Evolutionary conservation across 805 yeast genomes (phyloP), one percentile per base, ranked within the genome.

Genomic region (Suhomyces sp.): DNA sequence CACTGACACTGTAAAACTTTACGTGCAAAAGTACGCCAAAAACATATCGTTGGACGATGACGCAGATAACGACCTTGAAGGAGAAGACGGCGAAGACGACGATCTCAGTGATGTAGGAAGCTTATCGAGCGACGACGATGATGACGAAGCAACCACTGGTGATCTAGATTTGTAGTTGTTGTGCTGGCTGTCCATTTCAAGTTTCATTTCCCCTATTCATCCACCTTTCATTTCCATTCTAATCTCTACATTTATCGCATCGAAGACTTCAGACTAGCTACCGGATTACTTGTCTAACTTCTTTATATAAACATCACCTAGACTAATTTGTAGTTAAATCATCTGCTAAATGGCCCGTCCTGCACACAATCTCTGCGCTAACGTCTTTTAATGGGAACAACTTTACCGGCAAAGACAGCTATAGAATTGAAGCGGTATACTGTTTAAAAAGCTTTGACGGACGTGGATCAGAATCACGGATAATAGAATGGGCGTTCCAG

Each of bases 1-100:
- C 65, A 82, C 80, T 47, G 82, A 76, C 48, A 84, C 81, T 58
- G 96, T 94, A 5, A 83, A 78, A 62, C 81, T 79, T 37, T 89
- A 89, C 61, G 96, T 92, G 22, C 76, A 76, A 62, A 81, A 79
- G 63, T 90, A 85, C 68, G 79, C 79, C n/a, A 66, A 62, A 58
- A 68, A 71, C 54, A 54, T 64, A 21, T 20, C 64, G 5, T 64
- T 56, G 15, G 94, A 94, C 1, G 72, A 62, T 19, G 63, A 61
- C 8, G 63, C 53, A 6, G 63, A 59, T 25, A 62, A 59, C 71
- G 72, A 56, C 53, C 62, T 55, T 60, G 66, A 59, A 58, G 73
- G 44, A 58, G 72, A 59, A n/a, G 68, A 72, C 62, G 65, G 68
- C 53, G 57, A 64, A 45, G 67, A 66, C 51, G 75, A 64, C 46